These are phyloP conservation scores for Phellopilus nigrolimitatus DNA, from an alignment of 1,284 basidiomycete species.

Conservation along the genomic window DNA sequence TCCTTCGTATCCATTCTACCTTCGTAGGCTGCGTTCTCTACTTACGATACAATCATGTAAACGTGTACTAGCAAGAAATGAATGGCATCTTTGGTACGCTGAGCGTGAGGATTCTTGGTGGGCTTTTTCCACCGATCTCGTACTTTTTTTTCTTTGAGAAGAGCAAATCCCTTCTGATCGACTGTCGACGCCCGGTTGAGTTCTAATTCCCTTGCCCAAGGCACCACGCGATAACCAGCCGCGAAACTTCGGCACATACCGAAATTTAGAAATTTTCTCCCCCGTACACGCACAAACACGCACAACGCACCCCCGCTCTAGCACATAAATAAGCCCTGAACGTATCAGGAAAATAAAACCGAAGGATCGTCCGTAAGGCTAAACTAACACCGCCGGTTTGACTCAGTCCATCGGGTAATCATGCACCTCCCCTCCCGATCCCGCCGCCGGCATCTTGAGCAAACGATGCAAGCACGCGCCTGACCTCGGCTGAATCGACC, in stretches of 20 bases:
- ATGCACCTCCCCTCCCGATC: neutral
- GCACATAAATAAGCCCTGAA: too few species aligned
- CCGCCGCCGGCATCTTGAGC: neutral
- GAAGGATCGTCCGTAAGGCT: too few species aligned
- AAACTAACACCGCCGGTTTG: conserved; percentile 1
- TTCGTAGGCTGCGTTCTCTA: conserved; percentile 2
- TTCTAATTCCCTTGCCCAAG: conserved; percentile 2
- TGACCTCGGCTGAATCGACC: conserved; percentile 33
- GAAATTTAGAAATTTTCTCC: too few species aligned
- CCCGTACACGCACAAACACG: neutral
- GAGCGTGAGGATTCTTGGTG: too few species aligned
- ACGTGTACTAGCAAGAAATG: neutral
- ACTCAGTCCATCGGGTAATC: neutral
- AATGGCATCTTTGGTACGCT: too few species aligned
- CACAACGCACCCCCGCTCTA: neutral
- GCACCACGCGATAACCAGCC: conserved; percentile 2
- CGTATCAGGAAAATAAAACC: too few species aligned
- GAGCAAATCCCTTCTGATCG: conserved; percentile 8
- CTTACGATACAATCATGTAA: neutral
- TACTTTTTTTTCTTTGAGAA: conserved; percentile 8
- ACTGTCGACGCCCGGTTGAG: neutral
- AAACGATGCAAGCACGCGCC: conserved; percentile 10
- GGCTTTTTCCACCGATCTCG: too few species aligned
- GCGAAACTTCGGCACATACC: neutral
- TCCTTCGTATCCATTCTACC: neutral